These are phyloP conservation scores for Xerocomellus chrysenteron DNA, from an alignment of 768 basidiomycete genomes.

Conservation along the genomic window DNA sequence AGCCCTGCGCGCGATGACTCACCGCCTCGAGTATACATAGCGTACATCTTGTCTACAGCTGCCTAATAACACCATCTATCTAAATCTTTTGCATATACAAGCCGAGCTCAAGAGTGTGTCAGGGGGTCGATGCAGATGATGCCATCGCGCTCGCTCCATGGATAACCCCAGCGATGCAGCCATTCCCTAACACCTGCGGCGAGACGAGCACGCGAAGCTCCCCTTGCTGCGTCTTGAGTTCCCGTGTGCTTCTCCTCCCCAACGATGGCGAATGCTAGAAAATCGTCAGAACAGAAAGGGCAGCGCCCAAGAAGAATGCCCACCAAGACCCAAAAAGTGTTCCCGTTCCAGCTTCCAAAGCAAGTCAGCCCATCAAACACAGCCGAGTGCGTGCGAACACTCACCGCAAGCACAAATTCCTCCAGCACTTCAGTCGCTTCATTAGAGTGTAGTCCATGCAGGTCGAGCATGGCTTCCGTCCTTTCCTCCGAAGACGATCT, in stretches of 20 bases:
- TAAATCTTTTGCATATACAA: conserved; percentile 10
- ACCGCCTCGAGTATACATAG: conserved; percentile 1
- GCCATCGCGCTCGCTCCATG: conserved; percentile 92
- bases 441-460: conserved; percentile 91
- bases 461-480: conserved; percentile 81
- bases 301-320: conserved; percentile 23
- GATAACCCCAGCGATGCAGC: conserved; percentile 93
- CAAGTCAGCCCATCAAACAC: conserved; percentile 13
- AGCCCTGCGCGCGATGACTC: no score
- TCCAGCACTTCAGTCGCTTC: conserved; percentile 92
- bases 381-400: conserved; percentile 31
- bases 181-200: conserved; percentile 87
- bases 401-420: conserved; percentile 81
- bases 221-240: conserved; percentile 79
- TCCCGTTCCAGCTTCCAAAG: conserved; percentile 73
- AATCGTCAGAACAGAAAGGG: conserved; percentile 6
- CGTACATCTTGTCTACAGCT: conserved; percentile 4
- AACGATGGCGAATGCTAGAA: conserved; percentile 79
- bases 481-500: conserved; percentile 81
- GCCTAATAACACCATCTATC: not conserved
- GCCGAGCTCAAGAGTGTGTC: conserved; percentile 55
- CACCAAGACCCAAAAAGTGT: conserved; percentile 83
- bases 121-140: conserved; percentile 85
- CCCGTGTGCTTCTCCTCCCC: conserved; percentile 97
- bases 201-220: conserved; percentile 79